Evolutionary conservation across 2,329 filamentous ascomycete genomes (phyloP).

Genomic region (Scedosporium minutisporum): DNA sequence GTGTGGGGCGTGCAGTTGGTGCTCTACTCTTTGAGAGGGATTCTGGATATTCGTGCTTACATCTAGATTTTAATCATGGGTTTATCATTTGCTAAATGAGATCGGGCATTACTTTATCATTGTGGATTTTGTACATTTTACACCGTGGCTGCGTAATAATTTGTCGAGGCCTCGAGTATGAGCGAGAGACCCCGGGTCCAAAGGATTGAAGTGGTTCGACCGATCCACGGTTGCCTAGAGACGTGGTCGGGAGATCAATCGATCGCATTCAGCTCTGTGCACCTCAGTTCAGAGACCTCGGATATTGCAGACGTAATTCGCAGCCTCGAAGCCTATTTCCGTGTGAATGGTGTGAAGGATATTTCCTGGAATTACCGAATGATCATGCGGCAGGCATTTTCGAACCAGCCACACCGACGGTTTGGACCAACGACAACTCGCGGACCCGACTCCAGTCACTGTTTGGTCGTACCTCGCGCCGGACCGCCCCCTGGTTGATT

Average conservation of each 20-base stretch:
- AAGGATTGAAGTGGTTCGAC: too few relatives aligned
- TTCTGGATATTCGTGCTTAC: constrained; percentile 1
- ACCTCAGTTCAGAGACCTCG: too few relatives aligned
- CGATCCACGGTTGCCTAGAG: too few relatives aligned
- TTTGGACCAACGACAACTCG: background rate
- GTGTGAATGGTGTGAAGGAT: background rate
- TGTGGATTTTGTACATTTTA: background rate
- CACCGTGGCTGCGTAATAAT: background rate
- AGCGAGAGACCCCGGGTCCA: background rate
- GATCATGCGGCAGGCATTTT: too few relatives aligned
- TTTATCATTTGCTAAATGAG: background rate
- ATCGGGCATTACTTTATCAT: background rate
- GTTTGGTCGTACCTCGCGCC: background rate
- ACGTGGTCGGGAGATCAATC: too few relatives aligned
- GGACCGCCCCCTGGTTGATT: background rate
- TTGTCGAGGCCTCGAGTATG: background rate
- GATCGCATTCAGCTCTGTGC: too few relatives aligned
- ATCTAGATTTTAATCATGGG: background rate
- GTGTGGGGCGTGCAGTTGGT: constrained; percentile 10
- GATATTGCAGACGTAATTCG: too few relatives aligned
- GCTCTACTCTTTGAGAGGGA: constrained; percentile 6
- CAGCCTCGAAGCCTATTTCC: background rate
- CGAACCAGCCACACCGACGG: background rate
- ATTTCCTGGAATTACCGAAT: too few relatives aligned
- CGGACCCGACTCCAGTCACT: background rate